Evolutionary conservation across 139 green algal species (phyloP).

Genomic region (Deuterostichococcus epilithicus): DNA sequence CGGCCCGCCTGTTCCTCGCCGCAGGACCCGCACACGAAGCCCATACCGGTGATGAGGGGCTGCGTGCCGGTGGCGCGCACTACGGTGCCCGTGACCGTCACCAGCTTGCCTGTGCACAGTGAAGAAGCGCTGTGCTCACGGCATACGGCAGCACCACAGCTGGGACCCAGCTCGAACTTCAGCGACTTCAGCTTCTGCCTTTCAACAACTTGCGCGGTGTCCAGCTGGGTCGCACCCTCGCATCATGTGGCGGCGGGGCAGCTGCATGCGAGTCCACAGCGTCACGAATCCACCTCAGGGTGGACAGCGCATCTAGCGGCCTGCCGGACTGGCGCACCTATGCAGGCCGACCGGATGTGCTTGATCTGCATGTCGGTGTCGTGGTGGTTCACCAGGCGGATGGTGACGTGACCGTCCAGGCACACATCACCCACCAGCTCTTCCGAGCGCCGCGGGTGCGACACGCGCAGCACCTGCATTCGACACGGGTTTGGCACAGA

Average conservation of each 20-base stretch:
- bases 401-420: constrained; percentile 13
- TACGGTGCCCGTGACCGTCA: constrained; percentile 75
- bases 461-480: constrained; percentile 29
- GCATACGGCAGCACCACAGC: not conserved
- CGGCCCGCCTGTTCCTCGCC: constrained; percentile 8
- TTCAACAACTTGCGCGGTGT: not conserved
- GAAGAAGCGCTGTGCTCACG: constrained; percentile 7
- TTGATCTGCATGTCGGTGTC: constrained; percentile 42
- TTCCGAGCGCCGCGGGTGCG: not conserved
- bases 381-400: constrained; percentile 48
- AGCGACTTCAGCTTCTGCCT: not conserved
- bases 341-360: constrained; percentile 46
- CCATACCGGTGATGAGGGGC: constrained; percentile 62
- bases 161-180: not conserved
- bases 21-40: constrained; percentile 80
- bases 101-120: constrained; percentile 55
- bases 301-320: too few relatives aligned
- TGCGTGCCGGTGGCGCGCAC: constrained; percentile 57
- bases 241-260: not conserved
- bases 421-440: constrained; percentile 11
- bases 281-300: not conserved
- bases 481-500: not conserved
- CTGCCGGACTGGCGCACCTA: too few relatives aligned
- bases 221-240: not conserved
- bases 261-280: not conserved